Conservation (phyloP, 2,329 filamentous ascomycete species). For the Nemania diffusa region DNA sequence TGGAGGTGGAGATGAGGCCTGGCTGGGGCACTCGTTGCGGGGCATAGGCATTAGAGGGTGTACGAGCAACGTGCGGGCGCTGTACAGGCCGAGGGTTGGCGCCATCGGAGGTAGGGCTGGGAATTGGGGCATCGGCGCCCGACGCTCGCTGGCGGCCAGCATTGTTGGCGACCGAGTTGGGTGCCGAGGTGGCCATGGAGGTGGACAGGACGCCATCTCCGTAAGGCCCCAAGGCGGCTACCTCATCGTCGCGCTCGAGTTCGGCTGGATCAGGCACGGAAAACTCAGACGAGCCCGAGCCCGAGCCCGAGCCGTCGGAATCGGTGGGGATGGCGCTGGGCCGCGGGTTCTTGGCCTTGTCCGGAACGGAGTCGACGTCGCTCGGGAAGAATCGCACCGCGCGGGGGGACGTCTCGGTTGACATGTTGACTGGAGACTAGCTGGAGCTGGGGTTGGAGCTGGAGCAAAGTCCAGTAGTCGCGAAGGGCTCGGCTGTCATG, state of each 20-base stretch:
- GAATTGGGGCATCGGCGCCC: slow-evolving; percentile 42
- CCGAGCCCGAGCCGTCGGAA: slow-evolving; percentile 55
- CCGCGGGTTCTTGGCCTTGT: slow-evolving; percentile 56
- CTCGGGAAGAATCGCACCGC: slow-evolving; percentile 66
- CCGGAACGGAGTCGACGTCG: slow-evolving; percentile 58
- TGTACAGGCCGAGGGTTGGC: slow-evolving; percentile 66
- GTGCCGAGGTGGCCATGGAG: slow-evolving; percentile 57
- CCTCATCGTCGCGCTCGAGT: slow-evolving; percentile 61
- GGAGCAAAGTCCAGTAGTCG: slow-evolving; percentile 40
- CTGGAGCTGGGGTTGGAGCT: slow-evolving; percentile 39
- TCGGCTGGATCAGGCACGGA: slow-evolving; percentile 58
- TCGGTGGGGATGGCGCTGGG: slow-evolving; percentile 55
- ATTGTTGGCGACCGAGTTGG: slow-evolving; percentile 57
- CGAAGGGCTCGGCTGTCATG: slow-evolving; percentile 9
- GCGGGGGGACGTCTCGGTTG: slow-evolving; percentile 63
- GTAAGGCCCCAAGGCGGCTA: slow-evolving; percentile 58
- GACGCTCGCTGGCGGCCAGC: slow-evolving; percentile 54
- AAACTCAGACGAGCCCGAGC: slow-evolving; percentile 59
- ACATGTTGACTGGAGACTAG: slow-evolving; percentile 40
- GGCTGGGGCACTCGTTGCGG: slow-evolving; percentile 65
- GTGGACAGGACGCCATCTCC: slow-evolving; percentile 55
- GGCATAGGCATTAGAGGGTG: slow-evolving; percentile 83
- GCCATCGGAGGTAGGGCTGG: slow-evolving; percentile 45
- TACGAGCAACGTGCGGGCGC: slow-evolving; percentile 75
- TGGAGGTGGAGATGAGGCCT: slow-evolving; percentile 55